Conservation (phyloP, 768 basidiomycete species). For the Rhodotorula diobovata region DNA sequence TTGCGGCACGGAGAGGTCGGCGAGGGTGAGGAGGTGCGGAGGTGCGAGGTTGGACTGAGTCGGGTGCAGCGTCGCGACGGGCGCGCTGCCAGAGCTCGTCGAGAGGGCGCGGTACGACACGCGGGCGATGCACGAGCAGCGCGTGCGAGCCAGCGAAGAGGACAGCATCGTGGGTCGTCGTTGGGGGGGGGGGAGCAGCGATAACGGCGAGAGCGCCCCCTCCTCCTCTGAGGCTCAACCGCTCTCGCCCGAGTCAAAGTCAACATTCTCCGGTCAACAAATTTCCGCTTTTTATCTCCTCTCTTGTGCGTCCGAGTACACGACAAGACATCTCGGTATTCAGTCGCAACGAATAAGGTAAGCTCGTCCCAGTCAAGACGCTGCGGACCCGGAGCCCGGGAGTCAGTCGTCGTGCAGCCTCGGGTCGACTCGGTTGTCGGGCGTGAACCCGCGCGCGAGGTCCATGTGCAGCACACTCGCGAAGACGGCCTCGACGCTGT, state of each 20-base stretch:
- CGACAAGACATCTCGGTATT: background rate
- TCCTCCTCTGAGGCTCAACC: background rate
- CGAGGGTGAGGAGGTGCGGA: slow-evolving; percentile 80
- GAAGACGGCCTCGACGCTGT: slow-evolving; percentile 33
- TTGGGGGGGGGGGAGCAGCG: background rate
- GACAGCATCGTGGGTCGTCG: background rate
- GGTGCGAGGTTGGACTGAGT: slow-evolving; percentile 37
- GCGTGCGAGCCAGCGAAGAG: slow-evolving; percentile 10
- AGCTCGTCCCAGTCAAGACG: no score
- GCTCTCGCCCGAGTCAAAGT: background rate
- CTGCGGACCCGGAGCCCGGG: no score
- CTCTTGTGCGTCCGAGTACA: background rate
- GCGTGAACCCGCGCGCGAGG: slow-evolving; percentile 7
- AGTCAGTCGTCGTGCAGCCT: slow-evolving; percentile 11
- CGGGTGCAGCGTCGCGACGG: slow-evolving; percentile 26
- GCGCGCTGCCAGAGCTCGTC: slow-evolving; percentile 19
- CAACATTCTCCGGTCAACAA: no score
- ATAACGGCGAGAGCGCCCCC: background rate
- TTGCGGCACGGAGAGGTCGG: slow-evolving; percentile 73
- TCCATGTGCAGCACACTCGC: slow-evolving; percentile 13
- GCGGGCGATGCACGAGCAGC: slow-evolving; percentile 1
- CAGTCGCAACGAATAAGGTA: background rate
- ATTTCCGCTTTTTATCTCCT: no score
- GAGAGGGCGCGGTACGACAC: slow-evolving; percentile 18
- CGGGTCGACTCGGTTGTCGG: slow-evolving; percentile 5